Conservation (phyloP, 2,329 filamentous ascomycete genomes). For the Ilyonectria destructans region DNA sequence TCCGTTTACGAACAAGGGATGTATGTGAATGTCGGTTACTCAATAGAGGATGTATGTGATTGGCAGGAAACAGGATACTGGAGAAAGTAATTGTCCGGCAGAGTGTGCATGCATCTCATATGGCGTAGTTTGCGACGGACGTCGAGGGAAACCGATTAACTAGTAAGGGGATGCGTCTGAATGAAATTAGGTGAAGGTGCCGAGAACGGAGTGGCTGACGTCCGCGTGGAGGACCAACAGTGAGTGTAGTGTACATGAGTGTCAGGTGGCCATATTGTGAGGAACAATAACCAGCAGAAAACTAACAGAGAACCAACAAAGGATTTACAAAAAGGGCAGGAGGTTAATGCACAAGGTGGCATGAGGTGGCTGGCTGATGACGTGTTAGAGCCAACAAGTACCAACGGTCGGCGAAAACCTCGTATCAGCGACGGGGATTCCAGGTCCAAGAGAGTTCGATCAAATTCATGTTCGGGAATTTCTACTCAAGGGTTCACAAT, state of each 20-base stretch:
- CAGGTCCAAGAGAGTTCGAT: too few species aligned
- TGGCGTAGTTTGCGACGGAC: neutral
- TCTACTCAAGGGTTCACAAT: neutral
- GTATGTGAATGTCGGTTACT: too few species aligned
- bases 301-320: neutral
- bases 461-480: too few species aligned
- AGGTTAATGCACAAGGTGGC: constrained; percentile 1
- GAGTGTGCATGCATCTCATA: neutral
- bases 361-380: neutral
- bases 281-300: neutral
- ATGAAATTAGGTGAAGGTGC: neutral
- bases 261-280: neutral
- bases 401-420: neutral
- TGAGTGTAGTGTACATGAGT: neutral
- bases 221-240: neutral
- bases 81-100: neutral
- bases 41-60: neutral
- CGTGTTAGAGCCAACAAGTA: neutral
- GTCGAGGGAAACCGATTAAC: neutral
- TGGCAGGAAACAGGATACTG: neutral
- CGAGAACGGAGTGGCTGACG: neutral
- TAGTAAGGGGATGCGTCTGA: neutral
- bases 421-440: too few species aligned
- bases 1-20: neutral
- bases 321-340: neutral